Evolutionary conservation across 139 green algal species (phyloP), one percentile per base, ranked within the genome.

Genomic region (Chlamydomonas eustigma): DNA sequence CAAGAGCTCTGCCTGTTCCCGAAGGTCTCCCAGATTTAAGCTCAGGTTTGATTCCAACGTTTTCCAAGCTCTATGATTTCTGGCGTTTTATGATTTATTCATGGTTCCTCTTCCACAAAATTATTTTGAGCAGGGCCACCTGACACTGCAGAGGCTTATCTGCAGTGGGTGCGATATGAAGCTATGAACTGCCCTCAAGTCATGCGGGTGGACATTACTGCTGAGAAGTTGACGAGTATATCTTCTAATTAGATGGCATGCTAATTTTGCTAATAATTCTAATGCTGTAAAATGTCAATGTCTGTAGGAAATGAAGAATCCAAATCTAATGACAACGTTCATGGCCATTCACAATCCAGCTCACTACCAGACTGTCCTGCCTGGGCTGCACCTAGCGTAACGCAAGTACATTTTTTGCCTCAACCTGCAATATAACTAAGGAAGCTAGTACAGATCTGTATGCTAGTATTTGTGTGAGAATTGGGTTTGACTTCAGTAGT

Each of bases 61-160:
- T 64, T 78, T 0, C 76, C 71, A 6, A 78, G 88, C 65, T 95
- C 86, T 80, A 87, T 88, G 30, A 92, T 94, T 22, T 80, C 83
- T 8, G 83, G 89, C 51, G 84, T 80, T 28, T 79, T 93, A 25
- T 88, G 90, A 2, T 81, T 95, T 0, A 25, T 28, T 4, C 28
- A 2, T 39, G 2, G 36, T 32, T 1, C 8, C 1, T 34, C 25
- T 69, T 8, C 30, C 18, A 22, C 32, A 24, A 8, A 33, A 5
- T 24, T 6, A 33, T 8, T 24, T 69, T 8, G 58, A 24, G 65
- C 65, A 73, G 65, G 34, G 12, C 65, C n/a, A 1, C 72, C 76
- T 6, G 50, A 85, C 31, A 80, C 76, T 1, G 85, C 81, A 22
- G 81, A 89, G 75, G 81, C 85, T 67, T 89, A 89, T 75, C 75